Evolutionary conservation across 441 rosid genomes (phyloP), one percentile per base, ranked within the genome.

Genomic region (Rhodomyrtus psidioides): DNA sequence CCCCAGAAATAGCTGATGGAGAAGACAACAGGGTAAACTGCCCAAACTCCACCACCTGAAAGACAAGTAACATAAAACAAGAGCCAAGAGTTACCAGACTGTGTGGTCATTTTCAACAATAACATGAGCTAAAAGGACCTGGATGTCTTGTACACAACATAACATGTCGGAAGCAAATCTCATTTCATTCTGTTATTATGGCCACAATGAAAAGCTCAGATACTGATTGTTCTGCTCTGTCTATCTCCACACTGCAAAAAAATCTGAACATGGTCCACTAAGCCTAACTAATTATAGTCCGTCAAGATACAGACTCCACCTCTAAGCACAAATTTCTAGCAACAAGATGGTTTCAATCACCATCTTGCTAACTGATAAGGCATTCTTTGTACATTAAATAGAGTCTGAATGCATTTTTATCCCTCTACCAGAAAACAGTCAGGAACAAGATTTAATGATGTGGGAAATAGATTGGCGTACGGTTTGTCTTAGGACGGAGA

Each of bases 41-140:
- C 95, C 99, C 99, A 96, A 86, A 96, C 88, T 53, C 99, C 99
- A 76, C 96, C 98, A 90, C 95, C 99, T 95, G 94, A 90, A 93
- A 83, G 60, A 39, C 30, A 39, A 59, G 74, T 39, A 70, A 75
- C 51, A 53, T 54, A 24, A 30, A 81, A 85, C 16, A 49, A 85
- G 65, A 44, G n/a, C 58, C 24, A 85, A 57, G 23, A 65, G 15
- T 65, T 10, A 65, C 34, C 79, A 34, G 49, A 34, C 79, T 65
- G 9, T 65, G 15, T 21, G 49, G 49, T 65, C n/a, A 10, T 65
- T 21, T 34, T 65, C 79, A 65, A 65, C 49, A 34, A 65, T 19
- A 65, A 62, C 24, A 62, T 62, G 49, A 21, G n/a, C 46, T 65
- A 34, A 34, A 65, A 34, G 39, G 46, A 34, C 79, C 49, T 34